Conservation (phyloP, 176 grass and related monocot species). For the Triticum monococcum region DNA sequence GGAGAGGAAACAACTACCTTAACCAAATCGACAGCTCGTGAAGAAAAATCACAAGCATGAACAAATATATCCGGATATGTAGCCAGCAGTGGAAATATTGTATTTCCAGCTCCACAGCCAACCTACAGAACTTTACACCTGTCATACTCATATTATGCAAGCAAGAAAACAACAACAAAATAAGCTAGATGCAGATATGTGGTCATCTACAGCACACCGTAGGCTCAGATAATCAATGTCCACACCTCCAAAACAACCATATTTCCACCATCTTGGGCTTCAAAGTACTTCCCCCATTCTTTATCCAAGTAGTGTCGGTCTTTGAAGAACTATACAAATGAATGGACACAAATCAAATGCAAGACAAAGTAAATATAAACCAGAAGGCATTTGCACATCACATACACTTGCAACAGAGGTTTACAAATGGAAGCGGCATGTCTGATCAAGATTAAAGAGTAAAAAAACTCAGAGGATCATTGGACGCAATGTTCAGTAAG, state of each 20-base stretch:
- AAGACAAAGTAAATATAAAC: neutral
- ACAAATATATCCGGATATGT: constrained; percentile 80
- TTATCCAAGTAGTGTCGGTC: constrained; percentile 95
- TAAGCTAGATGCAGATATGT: neutral
- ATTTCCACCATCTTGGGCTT: constrained; percentile 40
- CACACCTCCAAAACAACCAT: constrained; percentile 74
- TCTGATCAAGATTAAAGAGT: neutral
- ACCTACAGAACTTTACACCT: constrained; percentile 50
- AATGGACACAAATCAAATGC: constrained; percentile 11
- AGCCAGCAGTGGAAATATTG: constrained; percentile 75
- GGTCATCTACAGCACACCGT: neutral
- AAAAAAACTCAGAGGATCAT: neutral
- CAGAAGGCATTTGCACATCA: neutral
- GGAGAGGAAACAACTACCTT: constrained; percentile 51
- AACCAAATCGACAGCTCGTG: constrained; percentile 74
- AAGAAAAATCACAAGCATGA: constrained; percentile 92
- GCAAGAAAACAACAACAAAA: constrained; percentile 10
- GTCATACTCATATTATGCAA: constrained; percentile 23
- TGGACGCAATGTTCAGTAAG: neutral
- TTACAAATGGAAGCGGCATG: neutral
- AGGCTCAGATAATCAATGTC: neutral
- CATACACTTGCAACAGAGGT: constrained; percentile 3
- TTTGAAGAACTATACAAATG: constrained; percentile 82
- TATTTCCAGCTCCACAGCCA: constrained; percentile 92
- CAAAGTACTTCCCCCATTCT: constrained; percentile 84